Percentiles rank a stretch among this genome's conserved stretches.
Conservation (phyloP, 352 stramenopile genomes). For the Phytophthora citrophthora region DNA sequence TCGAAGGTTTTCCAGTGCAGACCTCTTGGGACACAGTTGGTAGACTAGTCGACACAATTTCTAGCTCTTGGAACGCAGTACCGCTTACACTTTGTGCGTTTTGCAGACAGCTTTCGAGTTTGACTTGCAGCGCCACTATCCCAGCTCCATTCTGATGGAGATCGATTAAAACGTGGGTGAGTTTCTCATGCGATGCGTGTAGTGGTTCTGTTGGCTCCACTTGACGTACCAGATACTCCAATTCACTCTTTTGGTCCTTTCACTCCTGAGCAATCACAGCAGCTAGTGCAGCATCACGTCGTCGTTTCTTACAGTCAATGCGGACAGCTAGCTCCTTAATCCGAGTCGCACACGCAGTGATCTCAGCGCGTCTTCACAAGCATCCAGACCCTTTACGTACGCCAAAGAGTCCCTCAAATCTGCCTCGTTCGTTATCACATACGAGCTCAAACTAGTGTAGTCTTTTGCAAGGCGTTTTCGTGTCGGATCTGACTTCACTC, state of each 20-base stretch:
- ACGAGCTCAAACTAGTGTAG: conserved; percentile 11
- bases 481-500: neutral
- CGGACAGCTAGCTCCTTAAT: conserved; percentile 3
- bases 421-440: conserved; percentile 13
- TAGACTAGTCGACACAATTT: neutral
- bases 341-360: neutral
- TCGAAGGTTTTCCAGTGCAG: neutral
- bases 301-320: conserved; percentile 6
- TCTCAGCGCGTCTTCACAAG: neutral
- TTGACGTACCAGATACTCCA: neutral
- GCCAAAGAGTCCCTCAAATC: conserved; percentile 11
- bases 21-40: neutral
- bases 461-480: conserved; percentile 12
- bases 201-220: neutral
- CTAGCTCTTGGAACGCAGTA: neutral
- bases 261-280: conserved; percentile 6
- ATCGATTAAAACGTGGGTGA: neutral
- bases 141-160: neutral
- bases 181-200: neutral
- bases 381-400: conserved; percentile 6
- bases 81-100: neutral
- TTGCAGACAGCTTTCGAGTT: neutral
- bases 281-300: conserved; percentile 6
- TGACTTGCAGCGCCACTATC: neutral
- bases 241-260: neutral